phyloP scores from a whole-genome alignment of 371 early-diverging fungal genomes.

The Apophysomyces trapeziformis region DNA sequence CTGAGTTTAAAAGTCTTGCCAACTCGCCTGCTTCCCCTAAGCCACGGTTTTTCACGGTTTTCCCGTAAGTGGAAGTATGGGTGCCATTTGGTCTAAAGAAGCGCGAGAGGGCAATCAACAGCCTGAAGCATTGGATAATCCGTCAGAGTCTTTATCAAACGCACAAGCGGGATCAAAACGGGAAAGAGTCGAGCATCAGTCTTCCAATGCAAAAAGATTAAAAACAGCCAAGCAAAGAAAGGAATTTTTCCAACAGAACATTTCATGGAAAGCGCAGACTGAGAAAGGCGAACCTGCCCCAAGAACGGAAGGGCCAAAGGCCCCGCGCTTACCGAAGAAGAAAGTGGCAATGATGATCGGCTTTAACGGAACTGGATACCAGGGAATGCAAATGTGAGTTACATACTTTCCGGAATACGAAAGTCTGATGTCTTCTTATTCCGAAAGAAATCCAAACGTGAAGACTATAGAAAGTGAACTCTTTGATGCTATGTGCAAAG shows the following conservation, averaged over 20 bases:
- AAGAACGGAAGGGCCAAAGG: slow-evolving; percentile 18
- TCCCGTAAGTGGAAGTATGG: too few species aligned
- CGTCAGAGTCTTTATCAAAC: too few species aligned
- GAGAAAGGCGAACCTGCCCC: slow-evolving; percentile 3
- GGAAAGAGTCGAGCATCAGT: not conserved
- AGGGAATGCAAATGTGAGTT: slow-evolving; percentile 93
- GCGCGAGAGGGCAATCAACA: too few species aligned
- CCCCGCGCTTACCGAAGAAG: slow-evolving; percentile 77
- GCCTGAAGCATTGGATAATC: too few species aligned
- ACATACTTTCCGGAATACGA: not conserved
- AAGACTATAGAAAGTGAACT: slow-evolving; percentile 84
- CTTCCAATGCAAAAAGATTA: not conserved
- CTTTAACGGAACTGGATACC: slow-evolving; percentile 95
- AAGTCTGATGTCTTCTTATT: not conserved
- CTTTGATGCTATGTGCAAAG: slow-evolving; percentile 74
- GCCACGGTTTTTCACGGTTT: too few species aligned
- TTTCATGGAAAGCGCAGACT: slow-evolving; percentile 18
- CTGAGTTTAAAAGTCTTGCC: too few species aligned
- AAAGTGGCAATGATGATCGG: slow-evolving; percentile 90
- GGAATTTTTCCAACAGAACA: slow-evolving; percentile 27
- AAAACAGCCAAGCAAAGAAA: slow-evolving; percentile 35
- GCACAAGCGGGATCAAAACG: not conserved
- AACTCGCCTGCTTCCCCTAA: too few species aligned
- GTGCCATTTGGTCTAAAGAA: too few species aligned
- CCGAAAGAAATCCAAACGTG: slow-evolving; percentile 62